These are phyloP conservation scores for Phytophthora aleatoria DNA, from an alignment of 352 stramenopile genomes.

Conservation along the genomic window DNA sequence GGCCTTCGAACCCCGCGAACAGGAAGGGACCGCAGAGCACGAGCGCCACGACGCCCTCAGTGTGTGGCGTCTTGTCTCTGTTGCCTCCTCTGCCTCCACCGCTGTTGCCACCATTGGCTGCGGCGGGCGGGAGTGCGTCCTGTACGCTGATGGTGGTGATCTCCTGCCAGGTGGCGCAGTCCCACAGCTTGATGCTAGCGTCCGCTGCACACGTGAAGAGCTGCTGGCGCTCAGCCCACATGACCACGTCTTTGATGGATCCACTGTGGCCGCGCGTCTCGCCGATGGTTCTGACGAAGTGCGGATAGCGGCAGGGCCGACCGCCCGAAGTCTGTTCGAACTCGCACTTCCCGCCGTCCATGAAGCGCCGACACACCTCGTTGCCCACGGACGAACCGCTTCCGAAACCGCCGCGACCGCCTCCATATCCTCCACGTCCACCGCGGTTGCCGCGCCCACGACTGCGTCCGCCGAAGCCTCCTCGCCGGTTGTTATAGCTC, in stretches of 20 bases:
- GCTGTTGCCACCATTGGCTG: constrained; percentile 17
- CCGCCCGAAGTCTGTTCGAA: constrained; percentile 47
- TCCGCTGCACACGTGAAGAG: constrained; percentile 78
- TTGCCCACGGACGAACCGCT: constrained; percentile 43
- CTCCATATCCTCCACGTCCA: constrained; percentile 25
- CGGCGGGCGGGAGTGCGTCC: constrained; percentile 23
- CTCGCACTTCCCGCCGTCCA: constrained; percentile 73
- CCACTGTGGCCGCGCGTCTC: constrained; percentile 75
- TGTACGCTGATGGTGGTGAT: constrained; percentile 73
- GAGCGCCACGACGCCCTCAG: constrained; percentile 69
- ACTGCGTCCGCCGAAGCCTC: constrained; percentile 67
- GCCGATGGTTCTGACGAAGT: constrained; percentile 87
- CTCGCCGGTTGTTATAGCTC: constrained; percentile 69
- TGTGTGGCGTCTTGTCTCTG: constrained; percentile 26
- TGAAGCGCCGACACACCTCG: constrained; percentile 72
- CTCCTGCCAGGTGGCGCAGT: constrained; percentile 82
- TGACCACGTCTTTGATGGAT: constrained; percentile 77
- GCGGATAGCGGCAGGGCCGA: constrained; percentile 70
- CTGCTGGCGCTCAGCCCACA: constrained; percentile 77
- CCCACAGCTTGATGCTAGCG: constrained; percentile 82
- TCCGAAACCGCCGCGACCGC: constrained; percentile 39
- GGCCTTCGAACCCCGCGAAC: constrained; percentile 81
- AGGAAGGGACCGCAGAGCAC: constrained; percentile 79
- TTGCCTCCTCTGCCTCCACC: constrained; percentile 14
- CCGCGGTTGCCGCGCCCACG: constrained; percentile 52